Conservation (phyloP, 75 land plant species). For the Sequoiadendron giganteum region DNA sequence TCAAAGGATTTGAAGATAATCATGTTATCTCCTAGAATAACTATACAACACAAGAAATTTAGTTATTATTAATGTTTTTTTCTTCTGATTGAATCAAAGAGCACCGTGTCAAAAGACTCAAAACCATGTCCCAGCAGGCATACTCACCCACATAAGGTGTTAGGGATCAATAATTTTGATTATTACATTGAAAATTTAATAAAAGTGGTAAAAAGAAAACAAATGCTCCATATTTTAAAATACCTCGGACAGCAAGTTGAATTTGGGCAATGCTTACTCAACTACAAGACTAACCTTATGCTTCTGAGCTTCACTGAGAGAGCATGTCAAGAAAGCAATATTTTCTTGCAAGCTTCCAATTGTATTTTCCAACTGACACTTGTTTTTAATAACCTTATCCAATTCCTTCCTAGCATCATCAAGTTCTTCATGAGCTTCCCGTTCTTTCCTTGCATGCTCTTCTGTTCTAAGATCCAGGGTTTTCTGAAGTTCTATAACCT, state of each 20-base stretch:
- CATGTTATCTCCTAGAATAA: neutral
- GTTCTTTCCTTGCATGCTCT: slow-evolving; percentile 42
- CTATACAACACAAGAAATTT: neutral
- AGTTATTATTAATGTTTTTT: neutral
- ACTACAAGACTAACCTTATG: slow-evolving; percentile 10
- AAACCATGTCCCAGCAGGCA: neutral
- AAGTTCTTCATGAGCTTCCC: slow-evolving; percentile 4
- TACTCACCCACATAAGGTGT: neutral
- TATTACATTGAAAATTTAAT: neutral
- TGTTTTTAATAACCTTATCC: neutral
- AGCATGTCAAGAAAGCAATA: neutral
- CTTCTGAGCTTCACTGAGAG: slow-evolving; percentile 10
- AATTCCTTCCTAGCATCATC: neutral
- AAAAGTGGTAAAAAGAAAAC: neutral
- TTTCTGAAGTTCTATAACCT: slow-evolving; percentile 46
- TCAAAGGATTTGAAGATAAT: neutral
- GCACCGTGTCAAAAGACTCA: neutral
- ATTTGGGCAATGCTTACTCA: neutral
- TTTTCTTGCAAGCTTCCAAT: slow-evolving; percentile 2
- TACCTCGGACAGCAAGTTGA: neutral
- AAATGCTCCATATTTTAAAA: neutral
- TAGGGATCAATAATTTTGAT: neutral
- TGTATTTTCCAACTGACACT: neutral
- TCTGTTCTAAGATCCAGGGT: slow-evolving; percentile 36
- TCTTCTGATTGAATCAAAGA: neutral